phyloP scores from a whole-genome alignment of 495 filamentous ascomycete genomes.

The Hypoxylon fuscum region DNA sequence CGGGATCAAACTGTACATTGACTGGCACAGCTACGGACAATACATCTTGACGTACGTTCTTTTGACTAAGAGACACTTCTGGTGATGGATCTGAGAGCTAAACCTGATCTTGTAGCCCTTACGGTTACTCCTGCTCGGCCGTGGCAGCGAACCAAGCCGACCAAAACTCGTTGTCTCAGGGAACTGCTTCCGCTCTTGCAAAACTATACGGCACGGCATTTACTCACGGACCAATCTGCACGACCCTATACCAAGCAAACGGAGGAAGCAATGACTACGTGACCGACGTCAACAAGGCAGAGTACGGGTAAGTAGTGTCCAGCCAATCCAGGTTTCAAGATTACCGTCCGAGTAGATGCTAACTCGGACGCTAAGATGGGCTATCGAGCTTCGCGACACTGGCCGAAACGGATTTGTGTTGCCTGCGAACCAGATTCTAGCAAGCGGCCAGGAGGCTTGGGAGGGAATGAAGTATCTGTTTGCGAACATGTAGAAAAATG shows the following conservation, averaged over 20 bases:
- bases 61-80: no score
- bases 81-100: no score
- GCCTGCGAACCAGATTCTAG: conserved; percentile 63
- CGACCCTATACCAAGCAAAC: conserved; percentile 65
- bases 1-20: conserved; percentile 68
- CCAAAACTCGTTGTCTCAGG: conserved; percentile 51
- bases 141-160: conserved; percentile 55
- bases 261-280: conserved; percentile 66
- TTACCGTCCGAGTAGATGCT: neutral
- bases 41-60: conserved; percentile 44
- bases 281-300: conserved; percentile 57
- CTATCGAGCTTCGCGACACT: conserved; percentile 61
- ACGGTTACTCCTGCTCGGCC: conserved; percentile 52
- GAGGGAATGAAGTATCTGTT: conserved; percentile 64
- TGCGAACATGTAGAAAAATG: conserved; percentile 50
- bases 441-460: conserved; percentile 60
- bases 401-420: conserved; percentile 63
- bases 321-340: neutral
- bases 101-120: conserved; percentile 33
- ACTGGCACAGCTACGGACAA: conserved; percentile 70
- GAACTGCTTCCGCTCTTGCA: conserved; percentile 52
- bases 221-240: conserved; percentile 63
- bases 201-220: conserved; percentile 58
- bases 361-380: conserved; percentile 49
- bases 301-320: conserved; percentile 49